Percentiles rank a stretch among this genome's conserved stretches.
Conservation (phyloP, 192 early-diverging fungal genomes). For the Polychytrium aggregatum region DNA sequence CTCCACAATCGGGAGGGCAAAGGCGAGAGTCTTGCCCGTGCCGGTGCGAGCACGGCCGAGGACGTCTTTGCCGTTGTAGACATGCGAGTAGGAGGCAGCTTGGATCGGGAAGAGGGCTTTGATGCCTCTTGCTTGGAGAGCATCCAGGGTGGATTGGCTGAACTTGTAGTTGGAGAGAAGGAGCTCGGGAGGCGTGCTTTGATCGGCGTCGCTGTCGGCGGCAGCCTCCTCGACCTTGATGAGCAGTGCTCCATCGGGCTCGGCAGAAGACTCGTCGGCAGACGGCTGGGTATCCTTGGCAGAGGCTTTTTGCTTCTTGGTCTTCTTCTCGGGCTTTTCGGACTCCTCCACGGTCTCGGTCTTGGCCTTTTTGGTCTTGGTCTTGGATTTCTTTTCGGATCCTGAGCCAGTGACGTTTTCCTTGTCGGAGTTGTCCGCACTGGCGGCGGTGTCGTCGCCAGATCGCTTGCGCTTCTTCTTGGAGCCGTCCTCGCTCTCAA, state of each 20-base stretch:
- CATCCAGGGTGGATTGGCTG: conserved; percentile 47
- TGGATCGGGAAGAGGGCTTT: conserved; percentile 88
- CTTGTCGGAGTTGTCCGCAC: background rate
- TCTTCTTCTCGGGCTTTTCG: conserved; percentile 11
- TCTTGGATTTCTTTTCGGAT: conserved; percentile 17
- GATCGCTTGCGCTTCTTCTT: background rate
- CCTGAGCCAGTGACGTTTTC: background rate
- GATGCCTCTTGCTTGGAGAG: conserved; percentile 63
- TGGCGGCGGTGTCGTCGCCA: background rate
- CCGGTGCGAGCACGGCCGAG: conserved; percentile 51
- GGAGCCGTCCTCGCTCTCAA: background rate
- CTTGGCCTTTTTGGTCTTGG: conserved; percentile 6
- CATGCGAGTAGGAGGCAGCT: conserved; percentile 65
- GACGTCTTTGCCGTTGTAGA: conserved; percentile 64
- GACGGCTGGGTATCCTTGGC: background rate
- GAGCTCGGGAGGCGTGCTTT: conserved; percentile 18
- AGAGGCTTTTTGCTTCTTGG: conserved; percentile 28
- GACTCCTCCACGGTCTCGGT: background rate
- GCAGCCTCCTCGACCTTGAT: conserved; percentile 1
- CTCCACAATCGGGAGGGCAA: conserved; percentile 70
- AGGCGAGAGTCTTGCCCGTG: conserved; percentile 73
- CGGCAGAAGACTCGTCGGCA: background rate
- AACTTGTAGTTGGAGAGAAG: conserved; percentile 21
- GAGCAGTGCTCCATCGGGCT: background rate
- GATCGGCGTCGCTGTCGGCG: conserved; percentile 3